These are phyloP conservation scores for Dispira simplex DNA, from an alignment of 192 early-diverging fungal species.

Conservation along the genomic window DNA sequence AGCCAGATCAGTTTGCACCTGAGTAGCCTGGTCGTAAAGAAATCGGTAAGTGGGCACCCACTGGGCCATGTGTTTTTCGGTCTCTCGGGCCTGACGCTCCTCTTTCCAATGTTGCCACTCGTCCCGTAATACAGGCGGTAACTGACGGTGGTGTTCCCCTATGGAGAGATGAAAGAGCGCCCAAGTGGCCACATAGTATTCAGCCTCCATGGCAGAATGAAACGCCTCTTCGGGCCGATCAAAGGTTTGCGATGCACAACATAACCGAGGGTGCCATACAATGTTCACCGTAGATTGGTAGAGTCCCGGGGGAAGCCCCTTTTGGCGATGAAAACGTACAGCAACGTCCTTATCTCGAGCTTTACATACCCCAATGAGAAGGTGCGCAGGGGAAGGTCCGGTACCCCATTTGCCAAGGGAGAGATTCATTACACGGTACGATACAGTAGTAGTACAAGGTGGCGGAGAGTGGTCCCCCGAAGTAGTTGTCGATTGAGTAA, in stretches of 20 bases:
- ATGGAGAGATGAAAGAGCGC: neutral
- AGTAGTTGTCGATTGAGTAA: neutral
- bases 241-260: neutral
- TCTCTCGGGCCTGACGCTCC: neutral
- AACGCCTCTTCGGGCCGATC: neutral
- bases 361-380: neutral
- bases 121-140: neutral
- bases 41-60: neutral
- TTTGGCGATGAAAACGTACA: neutral
- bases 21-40: neutral
- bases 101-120: constrained; percentile 2
- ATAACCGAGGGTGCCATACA: neutral
- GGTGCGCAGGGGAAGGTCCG: neutral
- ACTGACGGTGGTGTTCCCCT: neutral
- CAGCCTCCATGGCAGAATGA: neutral
- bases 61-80: constrained; percentile 1
- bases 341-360: neutral
- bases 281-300: neutral
- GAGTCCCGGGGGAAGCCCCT: neutral
- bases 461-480: neutral
- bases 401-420: neutral
- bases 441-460: neutral
- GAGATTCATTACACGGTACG: neutral
- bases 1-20: neutral
- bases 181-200: constrained; percentile 3